Evolutionary conservation across 208 protist species (phyloP).

Genomic region (Porcisia deanei): DNA sequence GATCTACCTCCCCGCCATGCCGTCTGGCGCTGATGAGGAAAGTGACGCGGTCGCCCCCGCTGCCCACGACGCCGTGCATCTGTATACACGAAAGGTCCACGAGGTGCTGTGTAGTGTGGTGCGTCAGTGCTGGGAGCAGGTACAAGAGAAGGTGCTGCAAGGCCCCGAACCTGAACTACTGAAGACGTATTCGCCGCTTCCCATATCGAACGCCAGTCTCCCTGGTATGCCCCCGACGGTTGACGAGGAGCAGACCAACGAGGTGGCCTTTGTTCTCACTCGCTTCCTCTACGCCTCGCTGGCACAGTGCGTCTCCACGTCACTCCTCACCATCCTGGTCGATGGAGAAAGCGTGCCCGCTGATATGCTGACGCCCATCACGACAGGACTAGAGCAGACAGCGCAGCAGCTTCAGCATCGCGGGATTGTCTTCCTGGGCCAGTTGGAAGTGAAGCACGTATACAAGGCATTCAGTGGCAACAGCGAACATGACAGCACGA

Average conservation of each 20-base stretch:
- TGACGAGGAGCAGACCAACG: constrained; percentile 9
- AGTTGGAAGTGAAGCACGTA: constrained; percentile 42
- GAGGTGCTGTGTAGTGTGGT: constrained; percentile 20
- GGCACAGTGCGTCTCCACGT: constrained; percentile 26
- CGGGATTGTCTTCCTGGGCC: constrained; percentile 57
- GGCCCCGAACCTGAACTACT: constrained; percentile 16
- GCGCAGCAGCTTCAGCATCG: constrained; percentile 49
- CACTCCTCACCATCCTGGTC: constrained; percentile 14
- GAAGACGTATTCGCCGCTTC: constrained; percentile 18
- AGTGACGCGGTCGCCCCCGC: not conserved
- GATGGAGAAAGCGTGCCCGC: constrained; percentile 22
- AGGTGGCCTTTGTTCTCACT: constrained; percentile 24
- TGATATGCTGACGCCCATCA: constrained; percentile 17
- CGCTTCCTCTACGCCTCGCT: constrained; percentile 29
- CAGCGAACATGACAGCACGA: constrained; percentile 4
- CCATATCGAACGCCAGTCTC: constrained; percentile 18
- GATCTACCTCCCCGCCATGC: constrained; percentile 59
- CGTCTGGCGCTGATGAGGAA: not conserved
- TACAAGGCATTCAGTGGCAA: constrained; percentile 30
- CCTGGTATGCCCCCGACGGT: constrained; percentile 10
- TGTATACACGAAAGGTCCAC: constrained; percentile 23
- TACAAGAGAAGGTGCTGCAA: constrained; percentile 4
- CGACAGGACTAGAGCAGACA: constrained; percentile 12
- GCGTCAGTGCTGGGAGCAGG: constrained; percentile 3
- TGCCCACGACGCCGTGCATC: constrained; percentile 9